A percentile compares a stretch with the other conserved stretches of the same genome.
These are phyloP conservation scores for Micractinium sp. DNA, from an alignment of 139 green algal species.

Conservation along the genomic window DNA sequence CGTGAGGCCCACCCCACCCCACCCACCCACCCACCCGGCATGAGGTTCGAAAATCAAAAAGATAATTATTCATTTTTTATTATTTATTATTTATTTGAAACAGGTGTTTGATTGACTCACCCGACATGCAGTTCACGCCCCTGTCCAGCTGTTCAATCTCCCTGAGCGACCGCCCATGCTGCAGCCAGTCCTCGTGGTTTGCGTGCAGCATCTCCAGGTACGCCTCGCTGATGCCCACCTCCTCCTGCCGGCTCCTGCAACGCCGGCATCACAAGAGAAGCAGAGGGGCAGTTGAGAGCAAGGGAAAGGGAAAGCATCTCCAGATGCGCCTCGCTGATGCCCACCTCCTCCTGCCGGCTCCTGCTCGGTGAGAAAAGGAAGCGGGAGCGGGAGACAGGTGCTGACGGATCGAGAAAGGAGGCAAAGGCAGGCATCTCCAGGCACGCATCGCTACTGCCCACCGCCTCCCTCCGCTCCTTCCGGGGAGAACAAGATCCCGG, in stretches of 20 bases:
- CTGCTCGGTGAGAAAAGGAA: neutral
- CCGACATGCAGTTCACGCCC: too few relatives aligned
- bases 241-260: neutral
- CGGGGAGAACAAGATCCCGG: too few relatives aligned
- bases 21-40: neutral
- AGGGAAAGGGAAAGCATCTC: conserved; percentile 51
- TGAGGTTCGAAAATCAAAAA: too few relatives aligned
- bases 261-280: neutral
- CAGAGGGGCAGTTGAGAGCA: neutral
- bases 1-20: neutral
- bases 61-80: too few relatives aligned
- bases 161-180: neutral
- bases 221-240: conserved; percentile 50
- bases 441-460: too few relatives aligned
- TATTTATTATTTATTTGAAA: too few relatives aligned
- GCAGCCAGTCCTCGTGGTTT: conserved; percentile 93
- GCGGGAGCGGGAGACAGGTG: neutral
- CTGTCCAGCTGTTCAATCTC: neutral
- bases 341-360: neutral
- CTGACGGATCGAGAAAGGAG: too few relatives aligned
- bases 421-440: too few relatives aligned
- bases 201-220: conserved; percentile 91
- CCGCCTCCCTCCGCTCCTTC: too few relatives aligned
- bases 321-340: conserved; percentile 81
- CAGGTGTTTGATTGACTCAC: too few relatives aligned